These are phyloP conservation scores for Reticulomyxa filosa DNA, from an alignment of 78 protist genomes.

Conservation along the genomic window DNA sequence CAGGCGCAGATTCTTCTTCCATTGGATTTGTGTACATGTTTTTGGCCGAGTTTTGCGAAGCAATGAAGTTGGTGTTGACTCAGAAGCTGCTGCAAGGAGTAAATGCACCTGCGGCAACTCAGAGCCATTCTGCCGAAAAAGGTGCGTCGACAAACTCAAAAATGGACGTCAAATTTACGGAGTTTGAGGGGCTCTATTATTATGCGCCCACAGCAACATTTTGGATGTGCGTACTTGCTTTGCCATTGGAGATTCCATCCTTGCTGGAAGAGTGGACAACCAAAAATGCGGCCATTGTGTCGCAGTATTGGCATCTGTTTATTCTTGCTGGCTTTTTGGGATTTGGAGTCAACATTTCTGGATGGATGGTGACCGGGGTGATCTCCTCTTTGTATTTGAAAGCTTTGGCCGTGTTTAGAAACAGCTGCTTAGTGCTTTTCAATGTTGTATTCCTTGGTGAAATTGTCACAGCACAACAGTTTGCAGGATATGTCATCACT, in stretches of 20 bases:
- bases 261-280: neutral
- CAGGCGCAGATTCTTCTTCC: too few relatives aligned
- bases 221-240: neutral
- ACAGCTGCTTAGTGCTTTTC: constrained; percentile 3
- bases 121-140: too few relatives aligned
- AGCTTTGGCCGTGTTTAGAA: constrained; percentile 2
- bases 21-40: neutral
- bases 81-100: constrained; percentile 11
- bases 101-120: too few relatives aligned
- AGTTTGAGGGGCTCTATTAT: constrained; percentile 4
- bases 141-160: too few relatives aligned
- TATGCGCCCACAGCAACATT: neutral
- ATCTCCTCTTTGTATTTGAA: constrained; percentile 7
- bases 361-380: neutral
- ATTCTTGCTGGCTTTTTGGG: neutral
- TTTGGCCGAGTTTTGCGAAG: neutral
- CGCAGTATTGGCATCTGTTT: neutral
- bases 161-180: constrained; percentile 9
- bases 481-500: neutral
- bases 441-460: neutral
- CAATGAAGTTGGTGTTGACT: constrained; percentile 9
- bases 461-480: neutral
- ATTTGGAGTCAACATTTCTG: neutral
- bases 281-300: neutral
- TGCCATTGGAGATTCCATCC: constrained; percentile 1